A percentile compares a stretch with the other conserved stretches of the same genome.
phyloP scores from a whole-genome alignment of 345 rosid species.

The Noccaea caerulescens region DNA sequence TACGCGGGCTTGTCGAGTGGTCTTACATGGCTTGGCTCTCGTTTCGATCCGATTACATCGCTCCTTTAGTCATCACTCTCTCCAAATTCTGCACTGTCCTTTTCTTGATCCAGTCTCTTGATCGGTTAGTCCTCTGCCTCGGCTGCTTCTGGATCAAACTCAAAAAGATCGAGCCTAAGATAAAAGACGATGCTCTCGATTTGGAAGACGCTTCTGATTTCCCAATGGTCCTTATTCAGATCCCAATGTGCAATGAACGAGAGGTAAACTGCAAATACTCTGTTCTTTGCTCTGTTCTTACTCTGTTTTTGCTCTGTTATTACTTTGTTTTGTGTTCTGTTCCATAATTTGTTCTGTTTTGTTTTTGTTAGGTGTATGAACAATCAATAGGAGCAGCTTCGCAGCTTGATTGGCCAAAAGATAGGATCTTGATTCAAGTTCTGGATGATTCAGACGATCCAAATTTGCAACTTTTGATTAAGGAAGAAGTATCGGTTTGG shows the following conservation, averaged over 20 bases:
- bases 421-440: slow-evolving; percentile 79
- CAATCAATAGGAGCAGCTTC: slow-evolving; percentile 79
- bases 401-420: slow-evolving; percentile 90
- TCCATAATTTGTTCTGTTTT: slow-evolving; percentile 3
- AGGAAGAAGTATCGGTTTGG: slow-evolving; percentile 79
- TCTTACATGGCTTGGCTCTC: slow-evolving; percentile 78
- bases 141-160: slow-evolving; percentile 91
- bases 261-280: slow-evolving; percentile 54
- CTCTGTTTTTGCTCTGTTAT: neutral
- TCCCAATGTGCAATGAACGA: slow-evolving; percentile 96
- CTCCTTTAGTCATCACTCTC: slow-evolving; percentile 64
- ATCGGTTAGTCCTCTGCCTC: slow-evolving; percentile 69
- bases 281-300: neutral
- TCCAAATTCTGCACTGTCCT: slow-evolving; percentile 73
- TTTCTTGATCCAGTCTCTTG: slow-evolving; percentile 87
- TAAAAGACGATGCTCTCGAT: slow-evolving; percentile 55
- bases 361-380: slow-evolving; percentile 63
- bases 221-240: slow-evolving; percentile 95
- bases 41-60: slow-evolving; percentile 69
- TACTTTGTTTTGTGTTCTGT: slow-evolving; percentile 1
- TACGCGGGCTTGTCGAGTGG: slow-evolving; percentile 72
- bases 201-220: slow-evolving; percentile 61
- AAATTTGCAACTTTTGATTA: slow-evolving; percentile 65
- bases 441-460: slow-evolving; percentile 81
- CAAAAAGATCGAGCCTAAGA: slow-evolving; percentile 65